phyloP scores from a whole-genome alignment of 2,329 filamentous ascomycete species.

The Fusarium metavorans region DNA sequence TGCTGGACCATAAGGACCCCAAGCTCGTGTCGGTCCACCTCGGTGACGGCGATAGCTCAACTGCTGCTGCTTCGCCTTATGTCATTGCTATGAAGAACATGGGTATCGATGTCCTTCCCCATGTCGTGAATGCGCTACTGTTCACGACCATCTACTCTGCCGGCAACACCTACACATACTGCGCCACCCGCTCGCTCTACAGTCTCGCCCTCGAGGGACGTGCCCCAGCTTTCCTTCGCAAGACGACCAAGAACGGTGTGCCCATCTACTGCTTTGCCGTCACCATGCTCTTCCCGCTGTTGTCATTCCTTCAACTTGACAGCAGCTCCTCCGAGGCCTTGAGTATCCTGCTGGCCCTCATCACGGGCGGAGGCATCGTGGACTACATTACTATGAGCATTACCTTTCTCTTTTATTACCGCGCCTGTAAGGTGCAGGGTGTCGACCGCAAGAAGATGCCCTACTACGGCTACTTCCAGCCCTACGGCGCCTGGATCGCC shows the following conservation, averaged over 20 bases:
- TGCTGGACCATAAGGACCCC: slow-evolving; percentile 11
- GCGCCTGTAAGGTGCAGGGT: slow-evolving; percentile 62
- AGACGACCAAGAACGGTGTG: slow-evolving; percentile 66
- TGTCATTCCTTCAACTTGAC: slow-evolving; percentile 59
- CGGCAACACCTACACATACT: slow-evolving; percentile 48
- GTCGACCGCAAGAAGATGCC: slow-evolving; percentile 58
- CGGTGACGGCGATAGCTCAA: not conserved
- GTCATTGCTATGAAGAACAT: slow-evolving; percentile 39
- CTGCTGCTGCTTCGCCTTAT: slow-evolving; percentile 34
- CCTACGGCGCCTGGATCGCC: slow-evolving; percentile 35
- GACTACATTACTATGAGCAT: slow-evolving; percentile 66
- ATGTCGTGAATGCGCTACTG: slow-evolving; percentile 64
- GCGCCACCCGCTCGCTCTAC: slow-evolving; percentile 66
- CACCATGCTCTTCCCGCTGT: slow-evolving; percentile 60
- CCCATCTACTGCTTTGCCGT: slow-evolving; percentile 63
- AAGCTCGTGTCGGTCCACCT: slow-evolving; percentile 22
- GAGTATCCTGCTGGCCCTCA: slow-evolving; percentile 59
- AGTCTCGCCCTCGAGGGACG: slow-evolving; percentile 67
- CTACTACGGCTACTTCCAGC: slow-evolving; percentile 58
- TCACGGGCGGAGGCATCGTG: slow-evolving; percentile 61
- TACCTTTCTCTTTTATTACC: slow-evolving; percentile 70
- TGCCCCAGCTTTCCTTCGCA: slow-evolving; percentile 62
- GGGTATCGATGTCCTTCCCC: slow-evolving; percentile 58
- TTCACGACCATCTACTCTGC: slow-evolving; percentile 58
- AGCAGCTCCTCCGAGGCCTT: slow-evolving; percentile 55